Evolutionary conservation across 176 grass and related monocot genomes (phyloP).

Genomic region (Juncus inflexus): DNA sequence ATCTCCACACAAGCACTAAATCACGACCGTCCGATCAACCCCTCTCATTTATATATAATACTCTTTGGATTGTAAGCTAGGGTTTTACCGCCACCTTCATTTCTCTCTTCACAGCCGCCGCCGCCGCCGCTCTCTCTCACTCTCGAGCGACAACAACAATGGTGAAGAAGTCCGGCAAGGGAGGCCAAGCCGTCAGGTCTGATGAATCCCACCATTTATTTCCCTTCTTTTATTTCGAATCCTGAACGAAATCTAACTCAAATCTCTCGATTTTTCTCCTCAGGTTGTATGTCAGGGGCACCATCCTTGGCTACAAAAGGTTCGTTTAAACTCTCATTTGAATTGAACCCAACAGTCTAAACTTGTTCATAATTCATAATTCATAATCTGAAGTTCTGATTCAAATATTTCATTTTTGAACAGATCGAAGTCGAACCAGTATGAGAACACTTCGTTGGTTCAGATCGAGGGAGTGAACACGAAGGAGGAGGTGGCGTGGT

Average conservation of each 20-base stretch:
- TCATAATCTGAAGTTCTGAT: neutral
- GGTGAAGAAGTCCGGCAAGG: too few relatives aligned
- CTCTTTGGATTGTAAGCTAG: too few relatives aligned
- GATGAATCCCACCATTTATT: too few relatives aligned
- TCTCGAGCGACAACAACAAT: too few relatives aligned
- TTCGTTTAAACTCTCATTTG: constrained; percentile 2
- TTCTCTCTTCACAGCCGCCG: too few relatives aligned
- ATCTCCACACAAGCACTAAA: too few relatives aligned
- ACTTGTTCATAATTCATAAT: neutral
- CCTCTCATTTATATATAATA: too few relatives aligned
- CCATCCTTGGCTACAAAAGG: constrained; percentile 73
- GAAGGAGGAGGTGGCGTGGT: constrained; percentile 55
- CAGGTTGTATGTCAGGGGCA: constrained; percentile 55
- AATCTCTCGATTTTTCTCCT: neutral
- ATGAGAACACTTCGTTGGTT: constrained; percentile 56
- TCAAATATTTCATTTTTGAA: neutral
- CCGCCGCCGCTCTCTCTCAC: neutral
- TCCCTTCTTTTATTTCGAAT: too few relatives aligned
- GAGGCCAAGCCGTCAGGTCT: constrained; percentile 40
- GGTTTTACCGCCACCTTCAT: neutral
- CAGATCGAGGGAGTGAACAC: constrained; percentile 62
- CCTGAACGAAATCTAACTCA: neutral
- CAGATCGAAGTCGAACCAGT: constrained; percentile 74
- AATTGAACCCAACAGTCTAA: neutral
- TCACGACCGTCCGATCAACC: too few relatives aligned